Evolutionary conservation across 805 yeast genomes (phyloP).

Genomic region (Cyberlindnera amylophila): DNA sequence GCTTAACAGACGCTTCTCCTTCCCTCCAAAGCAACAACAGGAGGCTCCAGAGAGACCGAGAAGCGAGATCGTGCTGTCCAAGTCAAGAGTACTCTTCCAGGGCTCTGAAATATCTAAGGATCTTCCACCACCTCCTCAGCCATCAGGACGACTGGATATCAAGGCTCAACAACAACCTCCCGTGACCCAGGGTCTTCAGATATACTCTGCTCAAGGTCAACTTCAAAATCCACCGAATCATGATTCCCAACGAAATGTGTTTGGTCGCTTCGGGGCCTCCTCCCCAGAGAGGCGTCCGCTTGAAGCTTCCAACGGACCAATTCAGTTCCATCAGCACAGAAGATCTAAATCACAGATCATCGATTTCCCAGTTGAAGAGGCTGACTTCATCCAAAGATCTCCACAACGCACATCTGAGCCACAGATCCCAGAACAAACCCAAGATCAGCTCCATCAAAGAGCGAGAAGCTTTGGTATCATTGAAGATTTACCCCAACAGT

Average conservation of each 20-base stretch:
- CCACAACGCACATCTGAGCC: not conserved
- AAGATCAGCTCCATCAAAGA: not conserved
- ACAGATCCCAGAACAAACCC: not conserved
- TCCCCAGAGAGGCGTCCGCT: not conserved
- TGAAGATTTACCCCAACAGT: not conserved
- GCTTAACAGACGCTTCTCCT: constrained; percentile 25
- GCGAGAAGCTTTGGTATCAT: not conserved
- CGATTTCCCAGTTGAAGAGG: constrained; percentile 5
- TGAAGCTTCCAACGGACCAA: constrained; percentile 1
- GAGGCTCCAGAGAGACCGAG: not conserved
- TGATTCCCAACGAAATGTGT: not conserved
- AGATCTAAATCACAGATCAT: constrained; percentile 14
- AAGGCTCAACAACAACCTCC: constrained; percentile 2
- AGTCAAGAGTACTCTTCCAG: not conserved
- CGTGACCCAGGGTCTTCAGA: constrained; percentile 8
- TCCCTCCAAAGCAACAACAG: constrained; percentile 18
- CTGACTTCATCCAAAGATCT: not conserved
- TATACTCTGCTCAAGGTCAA: constrained; percentile 6
- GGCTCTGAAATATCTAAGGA: not conserved
- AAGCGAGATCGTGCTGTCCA: not conserved
- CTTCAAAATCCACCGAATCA: constrained; percentile 2
- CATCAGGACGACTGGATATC: constrained; percentile 2
- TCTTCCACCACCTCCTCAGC: constrained; percentile 11
- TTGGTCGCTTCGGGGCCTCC: constrained; percentile 12
- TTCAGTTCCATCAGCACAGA: constrained; percentile 12